A percentile compares a stretch with the other conserved stretches of the same genome.
These are phyloP conservation scores for Paecilomyces sp. DNA, from an alignment of 2,329 filamentous ascomycete genomes.

Conservation along the genomic window DNA sequence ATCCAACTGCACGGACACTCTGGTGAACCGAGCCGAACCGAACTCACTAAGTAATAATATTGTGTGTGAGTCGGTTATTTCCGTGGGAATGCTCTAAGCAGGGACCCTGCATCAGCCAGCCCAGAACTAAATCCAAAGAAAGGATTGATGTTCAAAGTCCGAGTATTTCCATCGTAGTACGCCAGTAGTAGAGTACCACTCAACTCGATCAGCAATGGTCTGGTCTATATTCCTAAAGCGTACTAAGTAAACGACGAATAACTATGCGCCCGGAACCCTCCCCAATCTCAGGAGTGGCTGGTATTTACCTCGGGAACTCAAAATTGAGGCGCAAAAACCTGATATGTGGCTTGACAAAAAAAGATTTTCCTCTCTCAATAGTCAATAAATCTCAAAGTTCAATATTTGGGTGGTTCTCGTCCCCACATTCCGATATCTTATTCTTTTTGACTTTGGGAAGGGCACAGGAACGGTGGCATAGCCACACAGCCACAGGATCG, in stretches of 20 bases:
- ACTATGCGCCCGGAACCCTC: too few relatives aligned
- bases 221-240: too few relatives aligned
- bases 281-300: neutral
- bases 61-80: neutral
- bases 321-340: neutral
- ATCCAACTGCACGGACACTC: neutral
- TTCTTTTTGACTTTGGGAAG: neutral
- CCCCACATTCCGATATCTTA: neutral
- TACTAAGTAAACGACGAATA: too few relatives aligned
- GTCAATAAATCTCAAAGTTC: neutral
- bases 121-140: neutral
- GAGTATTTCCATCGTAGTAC: neutral
- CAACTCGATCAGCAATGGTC: too few relatives aligned
- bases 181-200: too few relatives aligned
- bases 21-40: neutral
- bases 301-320: neutral
- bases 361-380: neutral
- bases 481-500: neutral
- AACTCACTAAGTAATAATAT: neutral
- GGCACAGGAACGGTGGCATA: neutral
- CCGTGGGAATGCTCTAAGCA: neutral
- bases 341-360: neutral
- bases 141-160: neutral
- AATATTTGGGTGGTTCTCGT: neutral
- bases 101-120: neutral